Evolutionary conservation across 805 yeast genomes (phyloP).

Genomic region (Kazachstania psychrophila): DNA sequence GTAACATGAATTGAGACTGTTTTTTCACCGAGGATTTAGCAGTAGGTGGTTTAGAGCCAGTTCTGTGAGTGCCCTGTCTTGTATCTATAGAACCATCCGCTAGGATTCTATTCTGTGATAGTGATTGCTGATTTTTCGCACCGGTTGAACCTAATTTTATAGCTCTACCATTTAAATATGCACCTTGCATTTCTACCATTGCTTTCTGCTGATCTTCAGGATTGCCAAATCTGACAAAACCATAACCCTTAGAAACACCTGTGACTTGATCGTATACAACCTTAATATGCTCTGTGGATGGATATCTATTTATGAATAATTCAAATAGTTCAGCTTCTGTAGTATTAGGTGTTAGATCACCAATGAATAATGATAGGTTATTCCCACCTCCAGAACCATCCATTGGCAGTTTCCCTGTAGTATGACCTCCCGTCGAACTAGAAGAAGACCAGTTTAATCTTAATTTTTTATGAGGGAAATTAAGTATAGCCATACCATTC

Average conservation of each 20-base stretch:
- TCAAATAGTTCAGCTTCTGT: slow-evolving; percentile 58
- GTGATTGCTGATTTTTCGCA: too few relatives aligned
- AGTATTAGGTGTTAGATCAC: slow-evolving; percentile 69
- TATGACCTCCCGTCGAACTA: neutral
- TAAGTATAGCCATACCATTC: slow-evolving; percentile 64
- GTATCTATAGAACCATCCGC: too few relatives aligned
- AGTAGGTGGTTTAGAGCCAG: neutral
- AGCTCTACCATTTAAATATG: slow-evolving; percentile 59
- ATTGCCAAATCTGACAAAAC: slow-evolving; percentile 70
- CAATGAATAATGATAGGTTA: slow-evolving; percentile 72
- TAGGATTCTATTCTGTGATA: too few relatives aligned
- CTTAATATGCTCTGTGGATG: slow-evolving; percentile 67
- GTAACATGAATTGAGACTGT: slow-evolving; percentile 18
- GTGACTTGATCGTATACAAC: slow-evolving; percentile 68
- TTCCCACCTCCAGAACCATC: slow-evolving; percentile 12
- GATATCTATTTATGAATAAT: slow-evolving; percentile 57
- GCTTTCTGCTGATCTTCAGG: slow-evolving; percentile 66
- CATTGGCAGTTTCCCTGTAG: slow-evolving; percentile 1
- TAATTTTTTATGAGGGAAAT: slow-evolving; percentile 42
- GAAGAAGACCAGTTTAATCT: slow-evolving; percentile 75
- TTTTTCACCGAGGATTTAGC: neutral
- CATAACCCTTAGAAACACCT: slow-evolving; percentile 72
- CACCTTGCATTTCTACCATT: slow-evolving; percentile 73
- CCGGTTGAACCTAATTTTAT: slow-evolving; percentile 64
- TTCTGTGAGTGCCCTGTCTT: neutral